Evolutionary conservation across 495 filamentous ascomycete genomes (phyloP), one percentile per base, ranked within the genome.

Genomic region (Penicilliopsis zonata): DNA sequence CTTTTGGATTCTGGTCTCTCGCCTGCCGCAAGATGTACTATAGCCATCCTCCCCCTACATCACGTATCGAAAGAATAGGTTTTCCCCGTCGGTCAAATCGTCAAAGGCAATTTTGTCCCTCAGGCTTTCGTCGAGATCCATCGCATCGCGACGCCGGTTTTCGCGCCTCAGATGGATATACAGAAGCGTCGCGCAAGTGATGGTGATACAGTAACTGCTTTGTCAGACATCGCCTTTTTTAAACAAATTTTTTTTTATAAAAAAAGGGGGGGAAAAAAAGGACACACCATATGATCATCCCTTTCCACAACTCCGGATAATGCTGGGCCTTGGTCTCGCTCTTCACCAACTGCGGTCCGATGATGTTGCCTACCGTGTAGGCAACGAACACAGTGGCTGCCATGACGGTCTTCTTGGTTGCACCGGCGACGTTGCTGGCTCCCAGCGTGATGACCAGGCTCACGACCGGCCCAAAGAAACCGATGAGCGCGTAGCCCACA

Each of bases 401-500:
- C 63, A 76, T 83, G 38, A 76, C 65, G 34, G 71, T 75, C 59
- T 84, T 84, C 53, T 88, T 88, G 5, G 80, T 86, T 12, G 77
- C 71, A 0, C 82, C 82, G 1, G 80, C 81, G 1, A 86, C 72
- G 41, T 86, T 84, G 12, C 70, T 68, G 49, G 79, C 80, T 0
- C 77, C 78, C 1, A 81, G 41, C 0, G 69, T 74, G 34, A 85
- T 78, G 27, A 74, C 72, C 18, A 83, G 52, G 17, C 65, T 72
- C 0, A 78, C 75, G 0, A 77, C 72, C 1, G 67, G 72, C 0
- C 76, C 81, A 30, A 81, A 82, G 44, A 78, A 78, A 0, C 80
- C 78, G 18, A 77, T 76, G 13, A 84, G 57, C 1, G 76, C 68
- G 50, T 82, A 83, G 3, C 78, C 80, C 1, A 65, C 70, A 0